phyloP scores from a whole-genome alignment of 805 yeast species.

The Lachancea lanzarotensis region DNA sequence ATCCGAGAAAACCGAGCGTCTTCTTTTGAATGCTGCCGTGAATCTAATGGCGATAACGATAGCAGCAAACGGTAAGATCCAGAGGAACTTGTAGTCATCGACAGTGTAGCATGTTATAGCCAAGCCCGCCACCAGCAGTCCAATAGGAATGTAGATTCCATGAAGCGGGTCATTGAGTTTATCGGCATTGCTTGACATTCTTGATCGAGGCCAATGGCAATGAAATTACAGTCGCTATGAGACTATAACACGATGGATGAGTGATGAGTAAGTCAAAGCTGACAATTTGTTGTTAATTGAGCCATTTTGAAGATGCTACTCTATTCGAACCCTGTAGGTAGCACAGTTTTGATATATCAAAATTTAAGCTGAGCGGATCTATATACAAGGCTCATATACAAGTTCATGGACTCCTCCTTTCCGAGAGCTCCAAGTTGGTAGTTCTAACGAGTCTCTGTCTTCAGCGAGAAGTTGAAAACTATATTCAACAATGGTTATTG shows the following conservation, averaged over 20 bases:
- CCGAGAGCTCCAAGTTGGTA: no score
- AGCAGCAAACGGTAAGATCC: slow-evolving; percentile 34
- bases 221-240: background rate
- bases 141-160: slow-evolving; percentile 66
- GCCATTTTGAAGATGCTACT: background rate
- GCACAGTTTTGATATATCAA: background rate
- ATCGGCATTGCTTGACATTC: slow-evolving; percentile 26
- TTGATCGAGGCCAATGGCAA: background rate
- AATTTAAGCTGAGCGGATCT: background rate
- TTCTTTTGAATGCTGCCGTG: slow-evolving; percentile 33
- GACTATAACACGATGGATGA: no score
- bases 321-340: background rate
- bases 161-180: slow-evolving; percentile 64
- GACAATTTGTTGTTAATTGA: background rate
- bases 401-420: no score
- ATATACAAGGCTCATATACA: background rate
- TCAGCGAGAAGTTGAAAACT: no score
- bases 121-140: slow-evolving; percentile 54
- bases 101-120: slow-evolving; percentile 43
- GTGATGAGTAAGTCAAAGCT: background rate
- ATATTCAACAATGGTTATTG: no score
- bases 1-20: slow-evolving; percentile 41
- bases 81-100: slow-evolving; percentile 26
- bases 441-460: no score
- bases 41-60: slow-evolving; percentile 35